phyloP scores from a whole-genome alignment of 2,329 filamentous ascomycete genomes.

The Sclerotinia spermophila region DNA sequence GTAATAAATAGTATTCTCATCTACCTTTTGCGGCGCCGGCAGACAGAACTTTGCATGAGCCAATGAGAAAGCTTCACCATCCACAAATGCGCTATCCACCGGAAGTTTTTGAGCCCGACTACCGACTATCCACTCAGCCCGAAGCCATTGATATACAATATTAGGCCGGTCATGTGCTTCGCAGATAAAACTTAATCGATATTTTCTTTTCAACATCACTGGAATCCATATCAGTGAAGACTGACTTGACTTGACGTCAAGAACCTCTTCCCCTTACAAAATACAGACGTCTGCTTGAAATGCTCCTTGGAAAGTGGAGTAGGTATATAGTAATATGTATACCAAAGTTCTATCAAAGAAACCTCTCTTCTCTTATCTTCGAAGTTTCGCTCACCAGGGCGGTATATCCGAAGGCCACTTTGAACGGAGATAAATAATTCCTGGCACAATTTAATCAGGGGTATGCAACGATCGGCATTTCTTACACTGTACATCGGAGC shows the following conservation, averaged over 20 bases:
- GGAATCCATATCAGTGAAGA: no score
- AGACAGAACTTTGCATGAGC: not conserved
- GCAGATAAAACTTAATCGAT: not conserved
- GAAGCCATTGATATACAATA: no score
- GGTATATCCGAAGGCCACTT: not conserved
- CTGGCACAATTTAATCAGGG: not conserved
- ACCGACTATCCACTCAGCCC: no score
- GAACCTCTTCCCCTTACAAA: not conserved
- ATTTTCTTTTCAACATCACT: no score
- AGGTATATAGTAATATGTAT: no score
- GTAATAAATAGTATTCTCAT: no score
- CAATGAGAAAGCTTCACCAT: not conserved
- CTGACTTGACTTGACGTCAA: no score
- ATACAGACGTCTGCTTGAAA: not conserved
- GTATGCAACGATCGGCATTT: not conserved
- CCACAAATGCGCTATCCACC: not conserved
- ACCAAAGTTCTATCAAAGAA: not conserved
- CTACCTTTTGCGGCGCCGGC: no score
- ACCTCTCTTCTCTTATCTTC: not conserved
- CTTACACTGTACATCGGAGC: not conserved
- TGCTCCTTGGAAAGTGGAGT: no score
- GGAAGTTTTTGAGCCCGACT: not conserved
- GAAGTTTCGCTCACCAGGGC: not conserved
- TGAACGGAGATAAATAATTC: not conserved
- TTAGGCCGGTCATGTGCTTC: not conserved